Evolutionary conservation across 2,329 filamentous ascomycete genomes (phyloP), one percentile per base, ranked within the genome.

Genomic region (Chrysosporium keratinophilum): DNA sequence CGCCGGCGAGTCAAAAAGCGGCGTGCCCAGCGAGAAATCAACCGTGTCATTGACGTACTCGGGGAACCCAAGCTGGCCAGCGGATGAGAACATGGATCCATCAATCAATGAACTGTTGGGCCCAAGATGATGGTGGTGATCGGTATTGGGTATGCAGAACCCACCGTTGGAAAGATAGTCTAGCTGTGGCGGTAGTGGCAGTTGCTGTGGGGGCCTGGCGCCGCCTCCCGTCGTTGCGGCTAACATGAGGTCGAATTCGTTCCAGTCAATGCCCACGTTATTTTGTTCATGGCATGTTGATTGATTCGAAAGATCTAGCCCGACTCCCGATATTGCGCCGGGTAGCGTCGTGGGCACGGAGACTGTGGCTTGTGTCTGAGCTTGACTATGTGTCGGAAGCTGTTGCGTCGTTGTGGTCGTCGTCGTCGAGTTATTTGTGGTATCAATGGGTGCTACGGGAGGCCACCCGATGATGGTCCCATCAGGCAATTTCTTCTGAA

Each of bases 201-300:
- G 23, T 28, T 28, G 23, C 23, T 28, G 23, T 28, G 23, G 3
- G 23, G 23, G 23, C 7, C 23, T 28, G 3, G 23, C 7, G 23
- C 23, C 37, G 15, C 14, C 54, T 47, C 40, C 47, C 20, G 34
- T 37, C 58, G 67, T 65, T 10, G 59, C 61, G 45, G 65, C 64
- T 54, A 70, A 55, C 56, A 69, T 57, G 42, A 58, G 54, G 59
- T 70, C 67, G 49, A 70, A 70, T 15, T 68, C 67, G 62, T 70
- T 70, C 67, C 67, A 70, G 37, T 60, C 54, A 34, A 60, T 54
- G 12, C 43, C 48, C 11, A 52, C 41, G 12, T 19, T n/a, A 1
- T 9, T 42, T 17, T 44, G 44, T 17, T 51, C 48, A 2, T 51
- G 41, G 1, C 52, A 37, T 28, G 17, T 39, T 43, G 41, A 46